Conservation (phyloP, 805 yeast species). For the Teunomyces gatunensis region DNA sequence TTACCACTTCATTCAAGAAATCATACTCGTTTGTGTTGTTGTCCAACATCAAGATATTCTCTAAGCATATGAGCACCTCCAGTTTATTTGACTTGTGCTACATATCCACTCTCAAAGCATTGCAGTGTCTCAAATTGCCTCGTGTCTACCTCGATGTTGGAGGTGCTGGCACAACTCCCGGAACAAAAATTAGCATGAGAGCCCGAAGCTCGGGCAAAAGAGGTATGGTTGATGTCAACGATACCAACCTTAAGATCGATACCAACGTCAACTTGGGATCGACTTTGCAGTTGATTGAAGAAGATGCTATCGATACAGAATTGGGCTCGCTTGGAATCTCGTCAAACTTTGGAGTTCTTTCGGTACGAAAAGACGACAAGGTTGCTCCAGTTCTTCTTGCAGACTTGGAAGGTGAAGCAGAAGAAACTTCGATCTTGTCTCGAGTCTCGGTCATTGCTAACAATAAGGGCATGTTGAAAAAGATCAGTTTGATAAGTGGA, state of each 20-base stretch:
- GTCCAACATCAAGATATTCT: conserved; percentile 73
- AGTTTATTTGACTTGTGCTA: conserved; percentile 78
- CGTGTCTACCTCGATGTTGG: conserved; percentile 54
- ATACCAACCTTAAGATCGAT: conserved; percentile 51
- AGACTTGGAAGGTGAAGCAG: conserved; percentile 84
- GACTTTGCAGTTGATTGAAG: conserved; percentile 31
- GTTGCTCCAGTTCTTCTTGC: conserved; percentile 51
- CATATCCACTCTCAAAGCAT: conserved; percentile 62
- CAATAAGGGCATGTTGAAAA: conserved; percentile 13
- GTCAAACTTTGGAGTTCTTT: conserved; percentile 62
- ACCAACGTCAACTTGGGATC: conserved; percentile 26
- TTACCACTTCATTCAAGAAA: conserved; percentile 12
- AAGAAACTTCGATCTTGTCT: conserved; percentile 59
- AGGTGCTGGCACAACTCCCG: conserved; percentile 47
- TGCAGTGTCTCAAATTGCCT: conserved; percentile 62
- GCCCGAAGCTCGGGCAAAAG: conserved; percentile 37
- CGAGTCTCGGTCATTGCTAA: conserved; percentile 47
- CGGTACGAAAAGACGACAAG: conserved; percentile 34
- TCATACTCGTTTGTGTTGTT: conserved; percentile 50
- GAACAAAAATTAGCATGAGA: conserved; percentile 50
- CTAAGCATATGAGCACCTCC: conserved; percentile 57
- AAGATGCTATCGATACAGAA: conserved; percentile 4
- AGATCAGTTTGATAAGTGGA: conserved; percentile 25
- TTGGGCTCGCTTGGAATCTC: conserved; percentile 34
- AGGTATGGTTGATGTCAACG: conserved; percentile 49